A percentile compares a stretch with the other conserved stretches of the same genome.
These are phyloP conservation scores for Diaporthe vaccinii DNA, from an alignment of 2,329 filamentous ascomycete genomes.

Conservation along the genomic window DNA sequence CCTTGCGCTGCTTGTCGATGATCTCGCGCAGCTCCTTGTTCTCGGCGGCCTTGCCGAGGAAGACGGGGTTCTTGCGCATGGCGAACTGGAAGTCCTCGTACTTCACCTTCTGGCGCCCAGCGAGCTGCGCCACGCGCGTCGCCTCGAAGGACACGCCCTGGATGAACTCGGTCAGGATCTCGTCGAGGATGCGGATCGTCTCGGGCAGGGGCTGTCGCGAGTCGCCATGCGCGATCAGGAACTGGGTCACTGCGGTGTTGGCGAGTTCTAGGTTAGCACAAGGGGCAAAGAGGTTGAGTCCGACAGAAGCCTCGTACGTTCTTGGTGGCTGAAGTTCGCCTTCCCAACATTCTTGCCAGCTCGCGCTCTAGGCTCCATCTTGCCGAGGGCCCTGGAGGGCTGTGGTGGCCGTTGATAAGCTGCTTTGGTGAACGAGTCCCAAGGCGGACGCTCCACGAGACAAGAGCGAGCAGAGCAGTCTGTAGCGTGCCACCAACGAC, in stretches of 20 bases:
- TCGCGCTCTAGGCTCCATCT: constrained; percentile 82
- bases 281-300: not conserved
- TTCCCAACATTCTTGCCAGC: constrained; percentile 85
- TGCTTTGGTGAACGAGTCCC: not conserved
- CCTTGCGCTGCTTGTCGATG: constrained; percentile 85
- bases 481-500: constrained; percentile 1
- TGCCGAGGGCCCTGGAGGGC: constrained; percentile 45
- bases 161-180: constrained; percentile 97
- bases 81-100: constrained; percentile 98
- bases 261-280: constrained; percentile 17
- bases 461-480: constrained; percentile 3
- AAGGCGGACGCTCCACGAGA: not conserved
- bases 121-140: constrained; percentile 85
- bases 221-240: constrained; percentile 87
- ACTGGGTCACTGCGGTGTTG: constrained; percentile 71
- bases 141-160: constrained; percentile 94
- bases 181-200: constrained; percentile 89
- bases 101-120: constrained; percentile 95
- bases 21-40: constrained; percentile 89
- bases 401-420: not conserved
- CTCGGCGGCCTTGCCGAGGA: constrained; percentile 90
- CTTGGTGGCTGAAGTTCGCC: constrained; percentile 82
- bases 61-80: constrained; percentile 84
- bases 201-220: constrained; percentile 82
- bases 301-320: constrained; percentile 66